Conservation (phyloP, 306 rosid genomes). For the Mucuna pruriens region DNA sequence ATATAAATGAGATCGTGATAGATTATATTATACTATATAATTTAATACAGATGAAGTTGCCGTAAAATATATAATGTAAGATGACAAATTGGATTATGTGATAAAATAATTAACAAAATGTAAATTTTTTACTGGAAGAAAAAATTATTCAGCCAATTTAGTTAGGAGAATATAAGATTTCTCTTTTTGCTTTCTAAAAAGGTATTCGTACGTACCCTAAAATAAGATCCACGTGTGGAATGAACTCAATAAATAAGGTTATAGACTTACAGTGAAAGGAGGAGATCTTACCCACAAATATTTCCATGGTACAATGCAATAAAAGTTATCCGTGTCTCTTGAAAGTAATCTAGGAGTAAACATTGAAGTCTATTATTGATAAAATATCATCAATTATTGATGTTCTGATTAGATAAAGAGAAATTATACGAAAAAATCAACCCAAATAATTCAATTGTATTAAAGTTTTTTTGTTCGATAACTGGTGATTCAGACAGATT, state of each 20-base stretch:
- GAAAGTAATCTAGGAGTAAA: background rate
- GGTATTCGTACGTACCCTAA: background rate
- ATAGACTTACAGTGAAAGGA: background rate
- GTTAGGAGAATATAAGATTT: too few relatives aligned
- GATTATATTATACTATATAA: too few relatives aligned
- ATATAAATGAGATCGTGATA: too few relatives aligned
- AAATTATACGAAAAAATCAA: background rate
- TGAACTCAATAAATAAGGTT: background rate
- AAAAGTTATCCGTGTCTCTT: background rate
- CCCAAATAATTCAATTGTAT: conserved; percentile 17
- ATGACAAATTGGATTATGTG: too few relatives aligned
- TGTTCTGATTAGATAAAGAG: background rate
- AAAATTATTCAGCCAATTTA: too few relatives aligned
- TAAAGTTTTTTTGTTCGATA: conserved; percentile 9
- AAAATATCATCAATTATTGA: conserved; percentile 14
- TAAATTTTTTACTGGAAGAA: too few relatives aligned
- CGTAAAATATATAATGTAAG: too few relatives aligned
- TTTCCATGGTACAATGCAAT: background rate
- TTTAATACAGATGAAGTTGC: too few relatives aligned
- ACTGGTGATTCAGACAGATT: conserved; percentile 35
- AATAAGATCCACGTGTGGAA: background rate
- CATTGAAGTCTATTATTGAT: conserved; percentile 13
- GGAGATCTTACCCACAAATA: background rate
- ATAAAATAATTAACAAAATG: too few relatives aligned
- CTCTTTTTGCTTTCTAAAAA: background rate